These are phyloP conservation scores for Debaryomycetaceae sp. DNA, from an alignment of 1,139 yeast genomes.

Conservation along the genomic window DNA sequence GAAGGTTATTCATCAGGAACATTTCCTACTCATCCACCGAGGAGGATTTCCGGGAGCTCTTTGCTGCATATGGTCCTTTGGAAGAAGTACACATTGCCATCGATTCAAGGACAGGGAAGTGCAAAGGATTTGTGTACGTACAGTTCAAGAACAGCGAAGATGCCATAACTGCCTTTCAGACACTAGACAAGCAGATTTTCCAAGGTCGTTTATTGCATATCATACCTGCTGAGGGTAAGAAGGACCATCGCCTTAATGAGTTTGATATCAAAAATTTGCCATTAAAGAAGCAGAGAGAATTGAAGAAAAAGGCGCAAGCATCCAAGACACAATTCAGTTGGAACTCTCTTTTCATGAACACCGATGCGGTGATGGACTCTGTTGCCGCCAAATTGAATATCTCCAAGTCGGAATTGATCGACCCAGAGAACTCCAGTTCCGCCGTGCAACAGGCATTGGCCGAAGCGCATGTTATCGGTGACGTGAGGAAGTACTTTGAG, in stretches of 20 bases:
- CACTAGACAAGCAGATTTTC: conserved; percentile 82
- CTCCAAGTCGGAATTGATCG: conserved; percentile 75
- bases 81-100: conserved; percentile 88
- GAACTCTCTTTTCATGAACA: conserved; percentile 90
- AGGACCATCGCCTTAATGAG: conserved; percentile 78
- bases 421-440: conserved; percentile 81
- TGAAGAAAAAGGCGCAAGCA: conserved; percentile 82
- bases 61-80: conserved; percentile 53
- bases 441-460: conserved; percentile 98
- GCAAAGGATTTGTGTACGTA: conserved; percentile 91
- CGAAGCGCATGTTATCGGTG: conserved; percentile 92
- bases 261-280: conserved; percentile 89
- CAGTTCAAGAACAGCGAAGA: conserved; percentile 63
- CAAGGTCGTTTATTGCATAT: conserved; percentile 94
- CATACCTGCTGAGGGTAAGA: conserved; percentile 79
- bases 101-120: conserved; percentile 83
- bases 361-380: conserved; percentile 87
- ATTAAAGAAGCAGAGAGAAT: conserved; percentile 81
- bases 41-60: conserved; percentile 64
- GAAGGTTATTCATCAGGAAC: conserved; percentile 85
- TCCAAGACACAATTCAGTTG: conserved; percentile 84
- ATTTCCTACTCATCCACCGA: conserved; percentile 79
- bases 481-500: conserved; percentile 84
- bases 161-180: conserved; percentile 72
- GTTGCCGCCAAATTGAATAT: conserved; percentile 85